phyloP scores from a whole-genome alignment of 2,329 filamentous ascomycete genomes.

The Mycocentrospora acerina region DNA sequence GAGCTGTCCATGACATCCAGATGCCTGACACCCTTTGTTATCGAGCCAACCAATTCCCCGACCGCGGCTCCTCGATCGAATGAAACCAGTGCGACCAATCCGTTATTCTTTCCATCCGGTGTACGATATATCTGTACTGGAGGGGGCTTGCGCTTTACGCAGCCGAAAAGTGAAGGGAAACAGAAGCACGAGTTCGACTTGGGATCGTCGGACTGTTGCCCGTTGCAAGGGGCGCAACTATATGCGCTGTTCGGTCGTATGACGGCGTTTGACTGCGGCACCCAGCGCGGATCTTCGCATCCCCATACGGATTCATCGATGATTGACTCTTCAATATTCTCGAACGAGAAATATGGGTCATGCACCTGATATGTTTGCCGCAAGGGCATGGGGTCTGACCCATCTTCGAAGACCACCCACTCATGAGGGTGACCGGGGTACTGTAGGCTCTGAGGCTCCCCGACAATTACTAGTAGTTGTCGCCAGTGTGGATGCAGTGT shows the following conservation, averaged over 20 bases:
- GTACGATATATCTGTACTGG: conserved; percentile 58
- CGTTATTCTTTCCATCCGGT: conserved; percentile 57
- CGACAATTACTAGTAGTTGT: conserved; percentile 51
- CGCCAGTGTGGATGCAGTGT: conserved; percentile 57
- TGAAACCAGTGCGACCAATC: conserved; percentile 48
- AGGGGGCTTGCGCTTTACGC: conserved; percentile 40
- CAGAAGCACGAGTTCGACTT: conserved; percentile 54
- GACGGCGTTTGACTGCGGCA: conserved; percentile 29
- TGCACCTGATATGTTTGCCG: conserved; percentile 51
- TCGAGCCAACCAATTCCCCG: conserved; percentile 58
- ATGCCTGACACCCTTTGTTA: conserved; percentile 55
- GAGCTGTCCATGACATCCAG: conserved; percentile 58
- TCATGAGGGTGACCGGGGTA: conserved; percentile 55
- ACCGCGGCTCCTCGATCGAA: conserved; percentile 57
- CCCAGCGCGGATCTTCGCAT: conserved; percentile 52
- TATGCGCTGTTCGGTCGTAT: conserved; percentile 32
- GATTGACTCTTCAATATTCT: conserved; percentile 53
- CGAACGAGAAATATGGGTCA: conserved; percentile 51
- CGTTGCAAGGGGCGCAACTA: conserved; percentile 49
- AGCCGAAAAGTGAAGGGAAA: conserved; percentile 56
- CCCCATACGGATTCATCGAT: conserved; percentile 54
- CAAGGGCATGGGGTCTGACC: conserved; percentile 47
- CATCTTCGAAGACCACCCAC: conserved; percentile 53
- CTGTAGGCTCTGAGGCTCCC: conserved; percentile 42
- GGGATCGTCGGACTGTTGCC: conserved; percentile 54